A percentile compares a stretch with the other conserved stretches of the same genome.
These are phyloP conservation scores for Lizonia empirigonia DNA, from an alignment of 2,329 filamentous ascomycete genomes.

Conservation along the genomic window DNA sequence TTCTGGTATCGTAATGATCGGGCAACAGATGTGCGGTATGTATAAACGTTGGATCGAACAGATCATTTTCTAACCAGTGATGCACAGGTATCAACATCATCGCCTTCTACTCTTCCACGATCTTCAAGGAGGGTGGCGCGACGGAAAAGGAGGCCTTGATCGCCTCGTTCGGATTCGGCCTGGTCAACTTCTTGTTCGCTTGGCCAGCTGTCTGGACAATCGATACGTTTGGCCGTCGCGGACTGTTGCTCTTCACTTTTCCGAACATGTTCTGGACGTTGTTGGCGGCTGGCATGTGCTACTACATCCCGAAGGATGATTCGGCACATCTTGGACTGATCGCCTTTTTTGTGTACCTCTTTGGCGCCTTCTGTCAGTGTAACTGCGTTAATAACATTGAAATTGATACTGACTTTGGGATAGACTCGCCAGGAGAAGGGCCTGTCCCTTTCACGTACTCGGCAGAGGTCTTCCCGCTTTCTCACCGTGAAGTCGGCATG, in stretches of 20 bases:
- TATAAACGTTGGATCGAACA: not conserved
- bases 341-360: conserved; percentile 64
- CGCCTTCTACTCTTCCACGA: conserved; percentile 58
- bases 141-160: conserved; percentile 53
- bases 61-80: too few species aligned
- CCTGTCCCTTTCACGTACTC: conserved; percentile 54
- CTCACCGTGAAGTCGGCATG: conserved; percentile 75
- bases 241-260: conserved; percentile 56
- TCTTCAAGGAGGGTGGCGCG: conserved; percentile 57
- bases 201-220: conserved; percentile 65
- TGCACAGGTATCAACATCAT: conserved; percentile 58
- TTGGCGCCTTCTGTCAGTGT: conserved; percentile 49
- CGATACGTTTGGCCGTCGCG: conserved; percentile 56
- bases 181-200: conserved; percentile 64
- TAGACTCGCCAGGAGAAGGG: conserved; percentile 48
- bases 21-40: conserved; percentile 63
- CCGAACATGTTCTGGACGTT: conserved; percentile 58
- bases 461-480: conserved; percentile 71
- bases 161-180: conserved; percentile 63
- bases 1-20: conserved; percentile 78
- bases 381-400: too few species aligned
- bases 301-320: conserved; percentile 53
- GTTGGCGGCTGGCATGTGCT: conserved; percentile 58
- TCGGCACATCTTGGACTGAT: conserved; percentile 56
- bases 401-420: not conserved